Base-by-base conservation (phyloP, 1,139 yeast genomes). In the Hansenula lynferdii region DNA sequence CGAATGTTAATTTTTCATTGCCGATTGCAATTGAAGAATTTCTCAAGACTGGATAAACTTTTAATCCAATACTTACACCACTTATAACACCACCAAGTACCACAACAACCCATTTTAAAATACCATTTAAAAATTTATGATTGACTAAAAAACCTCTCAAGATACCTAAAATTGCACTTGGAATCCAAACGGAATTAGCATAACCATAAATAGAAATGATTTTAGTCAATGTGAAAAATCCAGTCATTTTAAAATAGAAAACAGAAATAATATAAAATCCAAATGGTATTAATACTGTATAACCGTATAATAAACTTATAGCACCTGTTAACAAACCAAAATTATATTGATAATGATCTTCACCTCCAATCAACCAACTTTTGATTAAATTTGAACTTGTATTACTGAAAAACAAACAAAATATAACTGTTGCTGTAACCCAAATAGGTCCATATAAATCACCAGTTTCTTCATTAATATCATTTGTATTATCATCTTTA, bases 371-470 rank as follows among this genome's bases (percentile, higher is more conserved):
- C 15, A 53, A 28, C 58, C 67, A 59, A 14, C 44, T 46, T 10
- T 47, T 51, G 8, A 53, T 31, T 8, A 51, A 25, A 34, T 62
- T 57, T 1, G 70, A 64, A 49, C 54, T 65, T 28, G 95, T 83
- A 28, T 85, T 75, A 38, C 89, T 72, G 42, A 85, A 82, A 62
- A 85, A 86, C 58, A 85, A 68, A 31, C 80, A 66, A 46, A 84
- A 79, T 1, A 85, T 77, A 39, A 85, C 74, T 0, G 95, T 82
- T 0, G 87, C 86, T 11, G 89, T 82, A 34, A 86, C 78, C 96
- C 96, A 86, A 32, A 85, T 67, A 21, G 89, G 84, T 1, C 95
- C 95, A 54, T 85, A 86, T 38, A 86, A 62, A 54, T 86, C 96
- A 12, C 61, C 63, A 25, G 55, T 36, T 27, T 47, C 48, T 10